A percentile compares a stretch with the other conserved stretches of the same genome.
Conservation (phyloP, 2,329 filamentous ascomycete genomes). For the Albifimbria verrucaria region DNA sequence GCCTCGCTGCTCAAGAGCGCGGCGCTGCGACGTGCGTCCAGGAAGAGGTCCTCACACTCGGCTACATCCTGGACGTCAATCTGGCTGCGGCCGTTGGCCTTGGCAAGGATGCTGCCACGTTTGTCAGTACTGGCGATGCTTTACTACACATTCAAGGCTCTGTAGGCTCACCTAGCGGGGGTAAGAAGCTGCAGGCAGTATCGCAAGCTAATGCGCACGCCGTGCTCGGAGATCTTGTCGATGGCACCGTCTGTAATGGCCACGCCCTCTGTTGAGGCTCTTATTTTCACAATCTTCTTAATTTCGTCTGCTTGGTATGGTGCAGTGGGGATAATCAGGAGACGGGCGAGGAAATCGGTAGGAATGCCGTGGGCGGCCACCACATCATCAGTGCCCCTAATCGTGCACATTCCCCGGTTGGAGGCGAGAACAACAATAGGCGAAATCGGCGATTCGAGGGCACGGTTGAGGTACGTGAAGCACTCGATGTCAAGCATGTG, state of each 20-base stretch:
- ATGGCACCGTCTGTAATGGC: constrained; percentile 78
- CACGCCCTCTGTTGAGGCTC: constrained; percentile 78
- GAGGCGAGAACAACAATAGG: constrained; percentile 97
- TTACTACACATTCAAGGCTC: background rate
- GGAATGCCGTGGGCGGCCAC: constrained; percentile 90
- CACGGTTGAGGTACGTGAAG: constrained; percentile 98
- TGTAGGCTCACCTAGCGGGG: constrained; percentile 62
- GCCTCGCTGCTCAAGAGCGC: constrained; percentile 62
- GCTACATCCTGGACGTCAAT: constrained; percentile 75
- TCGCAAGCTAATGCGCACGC: constrained; percentile 82
- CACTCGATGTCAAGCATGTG: constrained; percentile 99
- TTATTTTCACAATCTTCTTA: constrained; percentile 83
- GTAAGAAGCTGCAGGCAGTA: constrained; percentile 92
- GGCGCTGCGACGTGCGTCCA: constrained; percentile 77
- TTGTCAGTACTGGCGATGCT: constrained; percentile 27
- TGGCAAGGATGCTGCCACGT: constrained; percentile 70
- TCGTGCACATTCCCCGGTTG: constrained; percentile 90
- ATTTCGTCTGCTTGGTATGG: constrained; percentile 88
- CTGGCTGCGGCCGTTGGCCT: constrained; percentile 73
- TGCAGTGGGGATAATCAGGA: constrained; percentile 94
- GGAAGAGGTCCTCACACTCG: constrained; percentile 80
- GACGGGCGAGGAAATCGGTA: constrained; percentile 84
- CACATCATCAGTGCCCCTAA: constrained; percentile 80
- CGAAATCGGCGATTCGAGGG: constrained; percentile 90
- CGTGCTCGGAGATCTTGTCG: constrained; percentile 81